Evolutionary conservation across 345 rosid genomes (phyloP), one percentile per base, ranked within the genome.

Genomic region (Garcia nutans): DNA sequence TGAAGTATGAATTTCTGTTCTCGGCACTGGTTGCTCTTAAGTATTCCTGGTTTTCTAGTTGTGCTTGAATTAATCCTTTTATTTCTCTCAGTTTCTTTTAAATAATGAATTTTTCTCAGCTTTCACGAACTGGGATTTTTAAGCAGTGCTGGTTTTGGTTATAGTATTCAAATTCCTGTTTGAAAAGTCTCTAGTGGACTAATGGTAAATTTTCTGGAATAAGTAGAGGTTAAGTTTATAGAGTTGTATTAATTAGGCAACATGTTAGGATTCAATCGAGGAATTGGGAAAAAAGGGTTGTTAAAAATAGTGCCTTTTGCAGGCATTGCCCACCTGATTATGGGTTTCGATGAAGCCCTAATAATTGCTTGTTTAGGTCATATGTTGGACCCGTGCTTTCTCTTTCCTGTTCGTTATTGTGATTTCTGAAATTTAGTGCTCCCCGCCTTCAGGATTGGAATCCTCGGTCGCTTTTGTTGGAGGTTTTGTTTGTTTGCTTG

Each of bases 401-500:
- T 17, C 24, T 10, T 61, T 61, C 7, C 20, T 28, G 20, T 61
- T 26, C 28, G 26, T 33, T 3, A 37, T 28, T 61, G 37, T 2
- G 65, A 61, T 33, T 61, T 8, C 41, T 61, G 41, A 61, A 42
- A 61, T 26, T 61, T 26, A 61, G 42, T 61, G 42, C 50, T 28
- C 42, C 12, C 61, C 8, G 15, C 10, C 13, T 12, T 61, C 42
- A 26, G 42, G 68, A 11, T 31, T 33, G 33, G 47, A 37, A 20
- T 61, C 68, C 68, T 65, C 37, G 37, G 5, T 65, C 19, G 49
- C 68, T 45, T 65, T 65, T 65, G 5, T 64, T 64, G 47, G 68
- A 37, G 23, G 41, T 61, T 61, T 33, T 26, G 65, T 61, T 8
- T 6, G 41, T 61, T 61, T 12, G 65, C 5, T 61, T 10, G 15